Percentiles rank a stretch among this genome's conserved stretches.
phyloP scores from a whole-genome alignment of 306 rosid species.

The Corylus americana region DNA sequence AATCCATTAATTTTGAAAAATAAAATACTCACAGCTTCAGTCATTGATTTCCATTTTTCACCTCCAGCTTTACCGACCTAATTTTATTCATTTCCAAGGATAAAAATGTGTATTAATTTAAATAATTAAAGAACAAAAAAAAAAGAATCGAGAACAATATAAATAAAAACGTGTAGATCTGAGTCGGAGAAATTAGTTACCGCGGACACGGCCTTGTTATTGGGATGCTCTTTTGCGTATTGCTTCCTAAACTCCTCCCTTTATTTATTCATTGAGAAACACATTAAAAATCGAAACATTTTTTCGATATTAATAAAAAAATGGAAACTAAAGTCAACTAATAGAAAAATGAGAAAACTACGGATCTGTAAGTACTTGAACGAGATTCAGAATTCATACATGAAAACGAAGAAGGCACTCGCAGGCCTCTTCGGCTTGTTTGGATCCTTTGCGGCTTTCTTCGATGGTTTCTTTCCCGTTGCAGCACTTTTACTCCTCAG shows the following conservation, averaged over 20 bases:
- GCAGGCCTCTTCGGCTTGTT: conserved; percentile 96
- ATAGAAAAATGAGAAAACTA: background rate
- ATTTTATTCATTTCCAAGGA: background rate
- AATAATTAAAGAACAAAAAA: too few species aligned
- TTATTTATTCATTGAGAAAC: background rate
- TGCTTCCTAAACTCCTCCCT: conserved; percentile 84
- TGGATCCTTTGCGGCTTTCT: conserved; percentile 84
- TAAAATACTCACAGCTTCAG: conserved; percentile 69
- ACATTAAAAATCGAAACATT: background rate
- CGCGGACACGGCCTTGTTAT: conserved; percentile 32
- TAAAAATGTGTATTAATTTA: too few species aligned
- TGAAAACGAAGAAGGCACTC: conserved; percentile 92
- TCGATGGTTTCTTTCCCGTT: conserved; percentile 52
- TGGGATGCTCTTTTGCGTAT: conserved; percentile 75
- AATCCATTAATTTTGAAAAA: background rate
- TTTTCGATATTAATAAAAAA: background rate
- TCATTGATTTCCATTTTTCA: conserved; percentile 67
- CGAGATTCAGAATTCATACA: conserved; percentile 33
- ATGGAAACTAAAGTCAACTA: too few species aligned
- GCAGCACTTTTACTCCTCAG: conserved; percentile 74
- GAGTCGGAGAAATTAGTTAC: conserved; percentile 38
- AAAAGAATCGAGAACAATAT: background rate
- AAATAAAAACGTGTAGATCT: background rate
- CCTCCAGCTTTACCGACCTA: conserved; percentile 97
- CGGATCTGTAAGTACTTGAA: conserved; percentile 7